Evolutionary conservation across 1,139 yeast species (phyloP).

Genomic region (Arxiozyma slooffiae): DNA sequence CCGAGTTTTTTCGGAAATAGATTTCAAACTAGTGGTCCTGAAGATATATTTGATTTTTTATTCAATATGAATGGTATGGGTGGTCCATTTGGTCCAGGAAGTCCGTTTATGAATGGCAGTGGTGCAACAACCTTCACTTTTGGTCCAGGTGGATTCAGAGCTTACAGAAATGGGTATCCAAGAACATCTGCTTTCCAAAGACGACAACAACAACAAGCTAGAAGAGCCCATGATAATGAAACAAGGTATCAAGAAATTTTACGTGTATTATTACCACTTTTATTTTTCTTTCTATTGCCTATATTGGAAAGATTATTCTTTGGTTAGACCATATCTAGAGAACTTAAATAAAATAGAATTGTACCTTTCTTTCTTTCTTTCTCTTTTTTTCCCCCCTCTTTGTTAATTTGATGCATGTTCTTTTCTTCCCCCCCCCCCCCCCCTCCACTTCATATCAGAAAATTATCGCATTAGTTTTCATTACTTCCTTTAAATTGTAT

Average conservation of each 20-base stretch:
- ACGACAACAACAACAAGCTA: conserved; percentile 21
- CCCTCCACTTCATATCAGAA: background rate
- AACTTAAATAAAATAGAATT: conserved; percentile 3
- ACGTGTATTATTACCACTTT: conserved; percentile 47
- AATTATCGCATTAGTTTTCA: background rate
- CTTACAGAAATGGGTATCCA: conserved; percentile 26
- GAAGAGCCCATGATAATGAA: conserved; percentile 29
- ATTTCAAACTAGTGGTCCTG: conserved; percentile 26
- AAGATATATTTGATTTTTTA: conserved; percentile 37
- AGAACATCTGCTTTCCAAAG: conserved; percentile 17
- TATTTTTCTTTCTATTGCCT: conserved; percentile 50
- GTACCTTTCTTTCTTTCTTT: background rate
- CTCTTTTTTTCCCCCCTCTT: too few species aligned
- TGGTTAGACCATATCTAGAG: conserved; percentile 14
- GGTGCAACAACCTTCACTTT: conserved; percentile 38
- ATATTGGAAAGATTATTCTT: conserved; percentile 42
- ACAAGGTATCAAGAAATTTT: conserved; percentile 33
- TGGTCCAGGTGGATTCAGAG: conserved; percentile 37
- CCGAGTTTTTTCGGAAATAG: conserved; percentile 20
- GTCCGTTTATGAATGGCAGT: conserved; percentile 30
- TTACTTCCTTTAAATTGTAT: background rate
- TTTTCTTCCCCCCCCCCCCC: too few species aligned
- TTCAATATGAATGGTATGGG: conserved; percentile 37
- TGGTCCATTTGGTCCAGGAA: conserved; percentile 31
- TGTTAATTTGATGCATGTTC: background rate